Conservation (phyloP, 345 rosid species). For the Anastatica hierochuntica region DNA sequence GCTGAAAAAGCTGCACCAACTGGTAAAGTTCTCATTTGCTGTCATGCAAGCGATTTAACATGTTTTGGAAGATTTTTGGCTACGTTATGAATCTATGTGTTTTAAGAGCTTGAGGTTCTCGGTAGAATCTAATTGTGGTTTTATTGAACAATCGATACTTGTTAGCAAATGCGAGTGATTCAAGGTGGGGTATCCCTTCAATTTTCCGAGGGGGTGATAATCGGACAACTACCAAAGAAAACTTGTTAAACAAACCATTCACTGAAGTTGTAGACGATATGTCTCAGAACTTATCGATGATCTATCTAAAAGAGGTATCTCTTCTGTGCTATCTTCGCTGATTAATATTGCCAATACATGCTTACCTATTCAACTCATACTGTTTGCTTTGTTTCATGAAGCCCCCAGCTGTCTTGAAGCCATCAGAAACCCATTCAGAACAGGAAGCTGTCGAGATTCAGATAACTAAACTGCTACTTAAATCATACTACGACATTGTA, state of each 20-base stretch:
- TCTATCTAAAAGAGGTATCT: conserved; percentile 72
- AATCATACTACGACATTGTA: conserved; percentile 90
- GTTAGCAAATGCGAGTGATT: conserved; percentile 42
- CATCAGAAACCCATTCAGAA: conserved; percentile 78
- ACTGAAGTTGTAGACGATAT: conserved; percentile 43
- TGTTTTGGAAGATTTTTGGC: not conserved
- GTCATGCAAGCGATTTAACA: conserved; percentile 1
- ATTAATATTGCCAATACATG: not conserved
- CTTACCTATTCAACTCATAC: conserved; percentile 4
- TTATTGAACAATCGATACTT: conserved; percentile 11
- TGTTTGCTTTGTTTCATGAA: conserved; percentile 26
- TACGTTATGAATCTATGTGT: conserved; percentile 4
- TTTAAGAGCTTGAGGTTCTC: not conserved
- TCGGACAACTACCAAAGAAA: conserved; percentile 51
- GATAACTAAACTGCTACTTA: conserved; percentile 71
- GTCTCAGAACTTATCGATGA: conserved; percentile 60
- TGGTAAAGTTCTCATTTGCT: conserved; percentile 41
- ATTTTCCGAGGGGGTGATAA: conserved; percentile 72
- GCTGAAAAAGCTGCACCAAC: conserved; percentile 52
- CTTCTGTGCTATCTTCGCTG: not conserved
- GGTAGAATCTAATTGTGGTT: conserved; percentile 12
- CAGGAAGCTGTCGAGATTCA: conserved; percentile 68
- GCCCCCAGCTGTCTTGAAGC: conserved; percentile 91
- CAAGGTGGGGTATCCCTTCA: conserved; percentile 89
- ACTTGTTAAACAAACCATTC: conserved; percentile 33